phyloP scores from a whole-genome alignment of 129 eudicot species.

The Arctium lappa region DNA sequence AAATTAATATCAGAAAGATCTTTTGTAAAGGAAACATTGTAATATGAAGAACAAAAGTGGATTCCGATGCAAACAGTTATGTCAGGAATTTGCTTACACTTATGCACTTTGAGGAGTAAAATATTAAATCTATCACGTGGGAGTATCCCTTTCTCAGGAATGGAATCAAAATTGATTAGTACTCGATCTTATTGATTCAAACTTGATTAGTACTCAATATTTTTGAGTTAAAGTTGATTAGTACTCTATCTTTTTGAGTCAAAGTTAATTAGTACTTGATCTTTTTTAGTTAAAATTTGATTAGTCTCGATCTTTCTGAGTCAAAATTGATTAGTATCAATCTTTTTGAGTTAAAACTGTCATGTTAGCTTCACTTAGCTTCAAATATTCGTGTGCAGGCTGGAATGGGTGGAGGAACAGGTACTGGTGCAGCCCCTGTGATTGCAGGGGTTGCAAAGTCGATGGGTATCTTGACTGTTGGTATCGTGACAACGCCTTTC shows the following conservation, averaged over 20 bases:
- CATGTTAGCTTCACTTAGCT: neutral
- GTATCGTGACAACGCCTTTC: constrained; percentile 88
- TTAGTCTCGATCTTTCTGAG: no score
- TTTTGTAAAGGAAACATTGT: neutral
- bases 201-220: no score
- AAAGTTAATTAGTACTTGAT: no score
- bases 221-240: no score
- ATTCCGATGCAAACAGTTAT: neutral
- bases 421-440: constrained; percentile 91
- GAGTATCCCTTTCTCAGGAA: no score
- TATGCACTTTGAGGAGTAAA: neutral
- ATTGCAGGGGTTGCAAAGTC: constrained; percentile 93
- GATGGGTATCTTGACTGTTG: constrained; percentile 93
- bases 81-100: neutral
- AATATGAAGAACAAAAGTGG: neutral
- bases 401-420: constrained; percentile 99
- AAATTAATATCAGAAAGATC: neutral
- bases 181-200: no score
- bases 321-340: neutral
- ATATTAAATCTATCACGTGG: no score
- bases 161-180: no score
- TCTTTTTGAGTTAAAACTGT: neutral
- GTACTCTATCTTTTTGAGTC: no score
- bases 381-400: constrained; percentile 49
- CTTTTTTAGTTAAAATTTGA: no score